Evolutionary conservation across 352 stramenopile species (phyloP).

Genomic region (Pythium coloratum): DNA sequence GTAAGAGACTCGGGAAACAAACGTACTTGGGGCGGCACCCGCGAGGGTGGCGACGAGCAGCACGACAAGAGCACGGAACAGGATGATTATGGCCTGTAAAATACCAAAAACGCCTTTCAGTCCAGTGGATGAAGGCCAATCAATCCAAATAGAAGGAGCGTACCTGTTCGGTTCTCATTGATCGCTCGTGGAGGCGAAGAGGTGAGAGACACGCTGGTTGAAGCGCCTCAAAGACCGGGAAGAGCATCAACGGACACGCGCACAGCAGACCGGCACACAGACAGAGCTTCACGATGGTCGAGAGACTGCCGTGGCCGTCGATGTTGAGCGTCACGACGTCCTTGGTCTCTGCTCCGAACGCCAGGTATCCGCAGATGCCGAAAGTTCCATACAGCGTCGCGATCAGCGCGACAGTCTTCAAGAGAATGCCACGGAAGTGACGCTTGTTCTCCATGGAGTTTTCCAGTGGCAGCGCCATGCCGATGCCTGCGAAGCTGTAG

Average conservation of each 20-base stretch:
- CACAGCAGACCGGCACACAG: constrained; percentile 74
- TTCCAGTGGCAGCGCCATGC: constrained; percentile 72
- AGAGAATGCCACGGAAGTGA: constrained; percentile 57
- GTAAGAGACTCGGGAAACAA: background rate
- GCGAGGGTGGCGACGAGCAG: constrained; percentile 29
- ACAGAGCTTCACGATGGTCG: constrained; percentile 72
- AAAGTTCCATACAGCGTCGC: constrained; percentile 70
- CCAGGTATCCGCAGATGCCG: constrained; percentile 65
- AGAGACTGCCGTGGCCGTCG: constrained; percentile 34
- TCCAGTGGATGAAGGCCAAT: background rate
- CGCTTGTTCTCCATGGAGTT: constrained; percentile 52
- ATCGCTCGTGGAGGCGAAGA: background rate
- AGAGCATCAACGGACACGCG: constrained; percentile 87
- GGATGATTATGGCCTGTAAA: constrained; percentile 15
- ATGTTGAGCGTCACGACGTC: constrained; percentile 86
- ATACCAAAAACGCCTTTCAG: background rate
- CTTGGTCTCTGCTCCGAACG: constrained; percentile 56
- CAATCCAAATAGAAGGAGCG: no score
- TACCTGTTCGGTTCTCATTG: constrained; percentile 10
- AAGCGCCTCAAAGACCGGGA: constrained; percentile 65
- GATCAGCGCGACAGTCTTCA: constrained; percentile 49
- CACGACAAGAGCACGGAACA: constrained; percentile 48
- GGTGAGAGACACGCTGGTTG: constrained; percentile 27
- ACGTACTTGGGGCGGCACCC: constrained; percentile 29
- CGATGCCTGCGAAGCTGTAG: constrained; percentile 81